Conservation (phyloP, 345 rosid genomes). For the Alliaria petiolata region DNA sequence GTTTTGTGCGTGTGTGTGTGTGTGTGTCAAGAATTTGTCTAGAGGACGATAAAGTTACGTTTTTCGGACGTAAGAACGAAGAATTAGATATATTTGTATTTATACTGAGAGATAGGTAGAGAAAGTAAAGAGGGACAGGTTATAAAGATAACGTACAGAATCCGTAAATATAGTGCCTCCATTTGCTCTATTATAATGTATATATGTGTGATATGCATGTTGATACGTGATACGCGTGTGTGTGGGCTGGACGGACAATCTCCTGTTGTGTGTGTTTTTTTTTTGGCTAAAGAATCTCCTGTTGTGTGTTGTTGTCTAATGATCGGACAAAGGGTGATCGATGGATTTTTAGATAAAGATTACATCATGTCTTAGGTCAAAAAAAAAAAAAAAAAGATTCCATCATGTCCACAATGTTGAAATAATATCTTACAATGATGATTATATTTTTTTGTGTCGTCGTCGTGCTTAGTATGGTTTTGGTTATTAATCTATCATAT, state of each 20-base stretch:
- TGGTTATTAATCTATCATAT: background rate
- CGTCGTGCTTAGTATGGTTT: background rate
- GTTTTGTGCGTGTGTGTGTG: background rate
- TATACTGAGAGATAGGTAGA: background rate
- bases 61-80: constrained; percentile 20
- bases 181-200: background rate
- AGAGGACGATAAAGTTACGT: background rate
- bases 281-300: too few relatives aligned
- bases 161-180: constrained; percentile 14
- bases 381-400: too few relatives aligned
- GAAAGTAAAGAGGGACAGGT: constrained; percentile 36
- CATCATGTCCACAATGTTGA: background rate
- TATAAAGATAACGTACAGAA: constrained; percentile 31
- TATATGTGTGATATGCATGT: constrained; percentile 6
- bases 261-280: constrained; percentile 11
- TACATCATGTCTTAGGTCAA: too few relatives aligned
- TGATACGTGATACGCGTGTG: constrained; percentile 14
- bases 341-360: background rate
- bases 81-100: constrained; percentile 30
- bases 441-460: background rate
- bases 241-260: constrained; percentile 2
- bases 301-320: constrained; percentile 13
- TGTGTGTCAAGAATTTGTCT: background rate
- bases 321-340: constrained; percentile 1
- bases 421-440: background rate